A percentile compares a stretch with the other conserved stretches of the same genome.
Evolutionary conservation across 1,139 yeast genomes (phyloP).

Genomic region (Chernovozyma aurita): DNA sequence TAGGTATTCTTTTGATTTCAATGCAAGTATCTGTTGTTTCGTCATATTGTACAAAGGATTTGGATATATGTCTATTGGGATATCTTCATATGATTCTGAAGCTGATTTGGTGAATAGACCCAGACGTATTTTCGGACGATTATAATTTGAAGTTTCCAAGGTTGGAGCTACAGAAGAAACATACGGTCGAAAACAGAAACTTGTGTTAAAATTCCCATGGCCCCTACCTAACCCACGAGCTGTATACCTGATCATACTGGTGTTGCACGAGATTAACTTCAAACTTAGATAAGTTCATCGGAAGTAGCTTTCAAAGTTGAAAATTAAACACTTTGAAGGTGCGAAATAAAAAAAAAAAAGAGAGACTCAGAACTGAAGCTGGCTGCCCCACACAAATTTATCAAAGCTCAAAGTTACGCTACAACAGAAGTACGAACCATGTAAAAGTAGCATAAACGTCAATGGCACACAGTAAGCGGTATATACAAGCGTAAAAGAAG

Average conservation of each 20-base stretch:
- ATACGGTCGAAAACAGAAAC: not conserved
- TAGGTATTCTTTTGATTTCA: constrained; percentile 19
- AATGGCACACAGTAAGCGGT: too few relatives aligned
- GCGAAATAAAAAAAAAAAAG: not conserved
- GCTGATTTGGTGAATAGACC: not conserved
- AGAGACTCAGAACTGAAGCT: too few relatives aligned
- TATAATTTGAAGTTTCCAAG: not conserved
- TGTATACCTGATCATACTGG: not conserved
- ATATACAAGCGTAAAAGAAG: too few relatives aligned
- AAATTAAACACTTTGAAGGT: too few relatives aligned
- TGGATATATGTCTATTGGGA: constrained; percentile 22
- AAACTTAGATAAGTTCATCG: too few relatives aligned
- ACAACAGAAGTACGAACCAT: too few relatives aligned
- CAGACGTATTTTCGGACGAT: not conserved
- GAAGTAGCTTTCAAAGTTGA: too few relatives aligned
- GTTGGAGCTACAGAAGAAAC: not conserved
- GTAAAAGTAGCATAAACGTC: too few relatives aligned
- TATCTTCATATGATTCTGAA: not conserved
- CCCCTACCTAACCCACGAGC: not conserved
- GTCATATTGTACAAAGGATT: constrained; percentile 32
- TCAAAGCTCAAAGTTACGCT: too few relatives aligned
- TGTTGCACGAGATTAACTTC: too few relatives aligned
- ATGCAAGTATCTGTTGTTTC: constrained; percentile 19
- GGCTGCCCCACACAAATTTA: too few relatives aligned
- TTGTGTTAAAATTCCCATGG: not conserved